A percentile compares a stretch with the other conserved stretches of the same genome.
Evolutionary conservation across 495 filamentous ascomycete species (phyloP).

Genomic region (Cairneyella variabilis): DNA sequence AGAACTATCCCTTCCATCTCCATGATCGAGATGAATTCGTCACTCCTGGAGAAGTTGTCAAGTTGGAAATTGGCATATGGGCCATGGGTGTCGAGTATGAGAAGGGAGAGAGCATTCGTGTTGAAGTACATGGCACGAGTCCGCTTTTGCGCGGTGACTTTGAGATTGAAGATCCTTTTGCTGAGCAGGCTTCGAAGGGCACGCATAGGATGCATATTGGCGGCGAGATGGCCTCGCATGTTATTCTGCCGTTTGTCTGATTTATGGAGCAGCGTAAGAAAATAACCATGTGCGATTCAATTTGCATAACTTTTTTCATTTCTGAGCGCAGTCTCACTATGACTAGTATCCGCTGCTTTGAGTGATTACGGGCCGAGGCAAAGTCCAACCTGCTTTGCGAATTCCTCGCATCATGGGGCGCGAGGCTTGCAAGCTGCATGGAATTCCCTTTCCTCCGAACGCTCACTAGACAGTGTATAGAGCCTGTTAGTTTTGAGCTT

Average conservation of each 20-base stretch:
- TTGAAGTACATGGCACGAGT: background rate
- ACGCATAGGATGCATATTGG: constrained; percentile 1
- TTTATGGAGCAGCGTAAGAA: background rate
- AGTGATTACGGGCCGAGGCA: too few relatives aligned
- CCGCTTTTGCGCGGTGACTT: background rate
- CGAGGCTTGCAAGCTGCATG: too few relatives aligned
- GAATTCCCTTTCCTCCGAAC: too few relatives aligned
- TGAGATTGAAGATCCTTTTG: background rate
- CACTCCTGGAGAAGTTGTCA: background rate
- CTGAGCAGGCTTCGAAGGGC: background rate
- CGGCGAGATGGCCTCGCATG: background rate
- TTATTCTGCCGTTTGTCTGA: constrained; percentile 2
- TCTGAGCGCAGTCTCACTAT: too few relatives aligned
- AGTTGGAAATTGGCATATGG: constrained; percentile 5
- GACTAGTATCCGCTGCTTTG: too few relatives aligned
- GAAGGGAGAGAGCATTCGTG: background rate
- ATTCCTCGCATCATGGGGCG: too few relatives aligned
- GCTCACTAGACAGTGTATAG: too few relatives aligned
- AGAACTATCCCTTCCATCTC: constrained; percentile 1
- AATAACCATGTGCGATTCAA: too few relatives aligned
- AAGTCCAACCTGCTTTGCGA: too few relatives aligned
- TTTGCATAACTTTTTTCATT: too few relatives aligned
- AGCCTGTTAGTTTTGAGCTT: too few relatives aligned
- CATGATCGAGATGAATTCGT: background rate
- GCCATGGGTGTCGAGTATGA: constrained; percentile 3